These are phyloP conservation scores for Flaveria floridana DNA, from an alignment of 140 eudicot genomes.

Conservation along the genomic window DNA sequence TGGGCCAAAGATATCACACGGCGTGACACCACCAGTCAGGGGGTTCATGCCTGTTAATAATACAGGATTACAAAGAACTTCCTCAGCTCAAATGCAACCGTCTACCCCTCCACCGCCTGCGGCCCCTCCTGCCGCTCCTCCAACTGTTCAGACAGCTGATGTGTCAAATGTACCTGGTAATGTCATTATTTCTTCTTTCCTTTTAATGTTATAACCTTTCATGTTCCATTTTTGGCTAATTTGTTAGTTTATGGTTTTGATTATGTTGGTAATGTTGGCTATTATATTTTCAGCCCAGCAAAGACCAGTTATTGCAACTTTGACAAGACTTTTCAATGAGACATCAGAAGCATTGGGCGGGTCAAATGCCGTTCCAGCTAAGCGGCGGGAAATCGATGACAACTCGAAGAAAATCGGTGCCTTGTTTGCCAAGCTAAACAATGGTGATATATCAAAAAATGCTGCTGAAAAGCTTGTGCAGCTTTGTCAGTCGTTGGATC, in stretches of 20 bases:
- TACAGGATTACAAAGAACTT: constrained; percentile 59
- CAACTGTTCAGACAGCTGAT: constrained; percentile 88
- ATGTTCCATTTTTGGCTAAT: background rate
- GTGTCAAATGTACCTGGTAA: constrained; percentile 92
- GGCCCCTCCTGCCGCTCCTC: constrained; percentile 78
- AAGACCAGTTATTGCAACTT: constrained; percentile 70
- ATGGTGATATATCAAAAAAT: constrained; percentile 73
- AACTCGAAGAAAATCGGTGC: constrained; percentile 90
- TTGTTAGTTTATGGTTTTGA: background rate
- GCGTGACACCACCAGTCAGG: constrained; percentile 47
- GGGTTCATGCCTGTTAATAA: constrained; percentile 65
- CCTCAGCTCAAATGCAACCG: constrained; percentile 59
- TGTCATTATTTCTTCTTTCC: background rate
- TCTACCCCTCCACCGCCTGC: constrained; percentile 62
- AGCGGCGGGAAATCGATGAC: constrained; percentile 87
- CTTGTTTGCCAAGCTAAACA: constrained; percentile 71
- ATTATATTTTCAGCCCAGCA: constrained; percentile 54
- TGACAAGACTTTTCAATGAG: constrained; percentile 84
- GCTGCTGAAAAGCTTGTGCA: constrained; percentile 91
- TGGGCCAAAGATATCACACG: constrained; percentile 66
- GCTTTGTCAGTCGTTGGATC: constrained; percentile 87
- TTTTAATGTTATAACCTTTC: background rate
- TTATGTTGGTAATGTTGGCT: constrained; percentile 11
- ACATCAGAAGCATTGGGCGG: constrained; percentile 91
- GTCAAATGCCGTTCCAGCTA: constrained; percentile 65